Evolutionary conservation across 345 rosid genomes (phyloP).

Genomic region (Passiflora organensis): DNA sequence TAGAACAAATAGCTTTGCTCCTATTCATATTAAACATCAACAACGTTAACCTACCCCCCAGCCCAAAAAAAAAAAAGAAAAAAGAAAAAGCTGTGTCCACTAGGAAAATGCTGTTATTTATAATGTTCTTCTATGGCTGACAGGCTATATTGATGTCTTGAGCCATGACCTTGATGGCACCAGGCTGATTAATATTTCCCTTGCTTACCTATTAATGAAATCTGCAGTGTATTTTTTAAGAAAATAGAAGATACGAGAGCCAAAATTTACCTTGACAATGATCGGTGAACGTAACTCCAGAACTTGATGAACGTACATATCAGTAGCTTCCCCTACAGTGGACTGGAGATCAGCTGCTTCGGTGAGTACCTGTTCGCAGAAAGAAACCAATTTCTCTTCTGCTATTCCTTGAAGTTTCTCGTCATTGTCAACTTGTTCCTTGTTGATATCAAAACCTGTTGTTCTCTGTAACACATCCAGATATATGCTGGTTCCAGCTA

Average conservation of each 20-base stretch:
- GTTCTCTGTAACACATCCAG: conserved; percentile 84
- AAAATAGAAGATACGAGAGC: background rate
- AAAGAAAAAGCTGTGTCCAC: too few species aligned
- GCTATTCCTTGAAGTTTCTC: conserved; percentile 62
- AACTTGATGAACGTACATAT: conserved; percentile 82
- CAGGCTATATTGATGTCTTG: too few species aligned
- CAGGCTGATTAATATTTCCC: too few species aligned
- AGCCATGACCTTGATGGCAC: too few species aligned
- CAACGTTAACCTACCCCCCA: too few species aligned
- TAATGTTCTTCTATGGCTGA: too few species aligned
- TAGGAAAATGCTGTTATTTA: too few species aligned
- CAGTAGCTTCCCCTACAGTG: conserved; percentile 59
- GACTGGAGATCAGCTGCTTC: conserved; percentile 87
- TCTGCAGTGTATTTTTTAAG: too few species aligned
- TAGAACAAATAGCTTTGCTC: too few species aligned
- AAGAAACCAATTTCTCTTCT: conserved; percentile 75
- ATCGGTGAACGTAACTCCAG: conserved; percentile 86
- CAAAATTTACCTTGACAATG: conserved; percentile 69
- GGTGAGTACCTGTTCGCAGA: conserved; percentile 82
- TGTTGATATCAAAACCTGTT: conserved; percentile 30
- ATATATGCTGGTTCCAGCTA: conserved; percentile 77
- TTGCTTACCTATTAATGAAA: too few species aligned
- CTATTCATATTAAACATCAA: too few species aligned
- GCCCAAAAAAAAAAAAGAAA: too few species aligned
- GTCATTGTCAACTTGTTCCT: conserved; percentile 29